These are phyloP conservation scores for Periconia sp. DNA, from an alignment of 2,329 filamentous ascomycete species.

Conservation along the genomic window DNA sequence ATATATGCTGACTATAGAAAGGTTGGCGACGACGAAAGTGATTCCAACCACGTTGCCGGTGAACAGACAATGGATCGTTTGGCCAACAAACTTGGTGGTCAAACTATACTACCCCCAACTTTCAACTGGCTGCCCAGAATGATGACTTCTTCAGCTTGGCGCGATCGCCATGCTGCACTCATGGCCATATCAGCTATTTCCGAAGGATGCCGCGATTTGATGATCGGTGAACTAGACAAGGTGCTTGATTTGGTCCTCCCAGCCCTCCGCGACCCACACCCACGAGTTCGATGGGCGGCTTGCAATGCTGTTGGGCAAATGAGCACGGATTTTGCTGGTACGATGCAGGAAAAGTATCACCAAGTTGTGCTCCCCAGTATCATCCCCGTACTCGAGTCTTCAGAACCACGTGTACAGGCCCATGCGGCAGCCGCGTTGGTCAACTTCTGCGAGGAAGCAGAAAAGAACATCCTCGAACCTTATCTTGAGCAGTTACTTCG, in stretches of 20 bases:
- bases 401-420: conserved; percentile 91
- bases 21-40: conserved; percentile 94
- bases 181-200: conserved; percentile 99
- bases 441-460: conserved; percentile 98
- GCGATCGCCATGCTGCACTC: conserved; percentile 90
- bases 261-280: conserved; percentile 83
- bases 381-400: conserved; percentile 85
- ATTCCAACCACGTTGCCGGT: conserved; percentile 94
- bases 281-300: conserved; percentile 93
- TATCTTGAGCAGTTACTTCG: conserved; percentile 87
- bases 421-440: conserved; percentile 97
- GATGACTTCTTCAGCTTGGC: conserved; percentile 94
- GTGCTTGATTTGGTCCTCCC: conserved; percentile 94
- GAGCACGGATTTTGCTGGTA: conserved; percentile 98
- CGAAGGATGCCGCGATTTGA: conserved; percentile 92
- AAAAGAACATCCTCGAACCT: conserved; percentile 86
- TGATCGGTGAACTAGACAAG: conserved; percentile 92
- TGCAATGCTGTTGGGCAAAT: conserved; percentile 99
- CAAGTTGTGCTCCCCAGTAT: conserved; percentile 84
- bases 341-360: conserved; percentile 97
- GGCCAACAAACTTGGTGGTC: conserved; percentile 95
- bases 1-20: conserved; percentile 35
- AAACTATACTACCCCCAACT: conserved; percentile 86
- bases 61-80: conserved; percentile 98
- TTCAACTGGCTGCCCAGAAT: conserved; percentile 97